Percentiles rank a stretch among this genome's conserved stretches.
Conservation (phyloP, 768 basidiomycete species). For the Peribolospora baueri region DNA sequence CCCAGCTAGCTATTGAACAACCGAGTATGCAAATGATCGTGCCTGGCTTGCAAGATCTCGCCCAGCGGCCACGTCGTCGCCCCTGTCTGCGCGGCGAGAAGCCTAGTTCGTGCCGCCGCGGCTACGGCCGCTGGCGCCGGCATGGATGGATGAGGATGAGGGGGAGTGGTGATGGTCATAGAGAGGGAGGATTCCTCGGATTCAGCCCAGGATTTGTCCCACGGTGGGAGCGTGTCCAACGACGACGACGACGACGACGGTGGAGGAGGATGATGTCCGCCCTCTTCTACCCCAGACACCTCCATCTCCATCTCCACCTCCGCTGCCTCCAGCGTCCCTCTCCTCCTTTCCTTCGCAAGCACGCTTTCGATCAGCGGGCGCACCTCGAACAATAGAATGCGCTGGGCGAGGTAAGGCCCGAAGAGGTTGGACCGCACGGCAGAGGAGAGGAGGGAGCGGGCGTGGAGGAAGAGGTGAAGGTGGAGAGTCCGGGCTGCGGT, state of each 20-base stretch:
- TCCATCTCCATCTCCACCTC: not conserved
- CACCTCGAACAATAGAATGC: slow-evolving; percentile 50
- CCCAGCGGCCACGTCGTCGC: slow-evolving; percentile 89
- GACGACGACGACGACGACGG: not conserved
- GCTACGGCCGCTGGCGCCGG: slow-evolving; percentile 5
- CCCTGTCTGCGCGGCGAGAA: slow-evolving; percentile 24
- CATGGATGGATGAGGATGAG: not conserved
- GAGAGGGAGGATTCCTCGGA: not conserved
- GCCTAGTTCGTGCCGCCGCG: slow-evolving; percentile 11
- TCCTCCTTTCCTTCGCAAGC: slow-evolving; percentile 23
- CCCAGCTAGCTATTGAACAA: slow-evolving; percentile 47
- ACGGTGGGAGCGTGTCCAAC: slow-evolving; percentile 3
- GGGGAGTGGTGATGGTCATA: not conserved
- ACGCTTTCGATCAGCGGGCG: slow-evolving; percentile 40
- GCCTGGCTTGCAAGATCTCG: slow-evolving; percentile 67
- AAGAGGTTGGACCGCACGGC: slow-evolving; percentile 73
- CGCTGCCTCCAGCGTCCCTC: slow-evolving; percentile 26
- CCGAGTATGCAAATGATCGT: slow-evolving; percentile 83
- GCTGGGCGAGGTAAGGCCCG: slow-evolving; percentile 81
- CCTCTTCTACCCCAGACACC: not conserved
- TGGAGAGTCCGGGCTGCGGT: slow-evolving; percentile 50
- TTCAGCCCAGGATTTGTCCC: not conserved
- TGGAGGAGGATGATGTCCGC: not conserved
- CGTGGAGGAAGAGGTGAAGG: slow-evolving; percentile 80
- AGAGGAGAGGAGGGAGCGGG: slow-evolving; percentile 67